Conservation (phyloP, 129 eudicot species). For the Chrysanthemum makinoi region DNA sequence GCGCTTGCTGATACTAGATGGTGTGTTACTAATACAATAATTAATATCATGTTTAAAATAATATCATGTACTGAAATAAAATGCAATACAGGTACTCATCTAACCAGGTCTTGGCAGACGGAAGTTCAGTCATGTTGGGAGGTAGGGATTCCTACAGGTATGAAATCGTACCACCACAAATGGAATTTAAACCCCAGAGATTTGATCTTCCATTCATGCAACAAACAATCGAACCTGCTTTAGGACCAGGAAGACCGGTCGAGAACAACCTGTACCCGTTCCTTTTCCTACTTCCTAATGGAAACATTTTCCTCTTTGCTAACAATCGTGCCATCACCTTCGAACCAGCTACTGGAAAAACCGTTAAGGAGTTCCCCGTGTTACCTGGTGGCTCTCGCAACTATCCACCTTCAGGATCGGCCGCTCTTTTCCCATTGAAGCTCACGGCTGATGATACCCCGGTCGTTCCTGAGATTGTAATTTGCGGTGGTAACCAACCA, state of each 20-base stretch:
- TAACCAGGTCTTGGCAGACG: conserved; percentile 44
- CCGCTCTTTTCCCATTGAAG: conserved; percentile 35
- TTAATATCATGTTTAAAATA: not conserved
- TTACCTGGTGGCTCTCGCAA: conserved; percentile 32
- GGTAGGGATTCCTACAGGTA: conserved; percentile 58
- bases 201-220: conserved; percentile 48
- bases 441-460: conserved; percentile 16
- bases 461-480: conserved; percentile 36
- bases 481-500: conserved; percentile 73
- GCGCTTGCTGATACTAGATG: conserved; percentile 58
- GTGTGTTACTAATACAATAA: conserved; percentile 24
- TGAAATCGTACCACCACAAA: conserved; percentile 54
- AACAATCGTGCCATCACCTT: conserved; percentile 33
- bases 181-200: conserved; percentile 22
- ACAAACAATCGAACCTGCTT: conserved; percentile 42
- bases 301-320: conserved; percentile 30
- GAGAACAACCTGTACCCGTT: conserved; percentile 38
- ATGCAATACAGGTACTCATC: conserved; percentile 23
- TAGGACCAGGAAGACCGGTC: conserved; percentile 46
- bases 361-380: conserved; percentile 8
- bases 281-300: conserved; percentile 26
- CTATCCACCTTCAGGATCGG: conserved; percentile 56
- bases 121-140: conserved; percentile 55
- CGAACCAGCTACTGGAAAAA: conserved; percentile 12
- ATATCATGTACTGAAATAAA: not conserved